Percentiles rank a stretch among this genome's conserved stretches.
Conservation (phyloP, 257 asterid species). For the Paraleonurus japonicus region DNA sequence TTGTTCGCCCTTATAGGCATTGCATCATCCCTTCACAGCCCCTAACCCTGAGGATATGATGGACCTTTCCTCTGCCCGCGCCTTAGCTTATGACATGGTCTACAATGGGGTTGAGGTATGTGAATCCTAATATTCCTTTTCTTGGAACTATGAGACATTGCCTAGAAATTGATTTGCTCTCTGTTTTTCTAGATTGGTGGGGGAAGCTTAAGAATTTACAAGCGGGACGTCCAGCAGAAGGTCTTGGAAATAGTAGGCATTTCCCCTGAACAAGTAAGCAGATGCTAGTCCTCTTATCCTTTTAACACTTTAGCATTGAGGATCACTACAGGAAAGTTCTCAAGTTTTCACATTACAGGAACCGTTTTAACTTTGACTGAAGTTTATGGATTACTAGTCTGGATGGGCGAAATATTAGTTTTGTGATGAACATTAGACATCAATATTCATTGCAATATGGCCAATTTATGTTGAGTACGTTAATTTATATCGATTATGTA, state of each 20-base stretch:
- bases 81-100: constrained; percentile 98
- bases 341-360: not conserved
- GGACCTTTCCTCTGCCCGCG: constrained; percentile 89
- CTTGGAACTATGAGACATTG: not conserved
- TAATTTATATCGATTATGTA: not conserved
- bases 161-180: constrained; percentile 14
- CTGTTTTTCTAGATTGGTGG: constrained; percentile 81
- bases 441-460: not conserved
- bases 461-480: not conserved
- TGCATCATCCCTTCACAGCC: constrained; percentile 98
- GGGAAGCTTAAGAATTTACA: constrained; percentile 97
- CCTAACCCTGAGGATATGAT: constrained; percentile 92
- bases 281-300: constrained; percentile 10
- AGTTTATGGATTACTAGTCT: not conserved
- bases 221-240: constrained; percentile 87
- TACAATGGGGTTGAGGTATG: constrained; percentile 96
- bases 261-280: constrained; percentile 66
- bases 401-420: not conserved
- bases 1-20: constrained; percentile 52
- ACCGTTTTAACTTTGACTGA: not conserved
- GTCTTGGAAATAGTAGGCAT: constrained; percentile 87
- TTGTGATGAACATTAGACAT: not conserved
- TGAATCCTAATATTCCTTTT: constrained; percentile 4
- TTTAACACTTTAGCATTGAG: not conserved
- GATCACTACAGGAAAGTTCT: not conserved